These are phyloP conservation scores for Dictyostelium capitatum DNA, from an alignment of 78 protist genomes.

Conservation along the genomic window DNA sequence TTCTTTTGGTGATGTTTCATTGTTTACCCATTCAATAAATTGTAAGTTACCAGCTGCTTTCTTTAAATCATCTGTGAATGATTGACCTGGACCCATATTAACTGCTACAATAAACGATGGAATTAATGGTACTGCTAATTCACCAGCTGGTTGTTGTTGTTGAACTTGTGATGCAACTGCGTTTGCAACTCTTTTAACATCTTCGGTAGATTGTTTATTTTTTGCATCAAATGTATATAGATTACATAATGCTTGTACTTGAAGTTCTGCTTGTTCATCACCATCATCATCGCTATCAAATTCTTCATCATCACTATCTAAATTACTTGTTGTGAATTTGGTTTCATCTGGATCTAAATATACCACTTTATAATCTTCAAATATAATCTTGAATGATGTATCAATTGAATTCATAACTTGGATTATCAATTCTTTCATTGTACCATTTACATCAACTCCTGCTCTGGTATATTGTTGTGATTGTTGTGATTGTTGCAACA, in stretches of 20 bases:
- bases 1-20: not conserved
- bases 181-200: slow-evolving; percentile 11
- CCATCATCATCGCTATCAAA: slow-evolving; percentile 19
- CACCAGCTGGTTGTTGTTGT: not conserved
- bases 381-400: slow-evolving; percentile 15
- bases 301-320: slow-evolving; percentile 47
- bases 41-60: not conserved
- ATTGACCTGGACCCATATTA: slow-evolving; percentile 36
- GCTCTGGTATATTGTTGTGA: not conserved
- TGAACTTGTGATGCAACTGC: slow-evolving; percentile 1
- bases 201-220: slow-evolving; percentile 39
- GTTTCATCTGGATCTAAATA: slow-evolving; percentile 60
- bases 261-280: slow-evolving; percentile 33
- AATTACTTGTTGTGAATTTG: slow-evolving; percentile 9
- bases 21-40: slow-evolving; percentile 47
- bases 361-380: not conserved
- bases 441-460: slow-evolving; percentile 59
- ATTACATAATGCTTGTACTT: slow-evolving; percentile 56
- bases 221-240: slow-evolving; percentile 48
- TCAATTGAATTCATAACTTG: slow-evolving; percentile 27
- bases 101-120: slow-evolving; percentile 59
- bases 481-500: slow-evolving; percentile 4
- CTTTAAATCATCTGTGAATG: slow-evolving; percentile 26
- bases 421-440: slow-evolving; percentile 42
- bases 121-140: not conserved